Base-by-base conservation (phyloP, 2,329 filamentous ascomycete genomes). In the Seiridium cupressi region DNA sequence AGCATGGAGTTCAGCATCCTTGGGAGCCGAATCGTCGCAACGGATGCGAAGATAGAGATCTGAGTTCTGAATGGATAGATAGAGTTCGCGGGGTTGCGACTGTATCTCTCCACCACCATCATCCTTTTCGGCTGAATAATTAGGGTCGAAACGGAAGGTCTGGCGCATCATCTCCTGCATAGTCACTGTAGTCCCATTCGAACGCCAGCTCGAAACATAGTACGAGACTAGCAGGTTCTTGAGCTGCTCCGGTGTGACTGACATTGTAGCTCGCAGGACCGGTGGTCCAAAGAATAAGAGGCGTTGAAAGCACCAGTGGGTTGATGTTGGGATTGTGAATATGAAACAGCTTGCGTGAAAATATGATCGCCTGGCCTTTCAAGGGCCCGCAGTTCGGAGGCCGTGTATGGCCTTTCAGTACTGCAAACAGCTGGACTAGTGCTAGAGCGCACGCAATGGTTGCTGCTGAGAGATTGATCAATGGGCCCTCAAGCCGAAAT, bases 1-100 rank as follows among this genome's bases (percentile, higher is more conserved):
- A 40, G 53, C 48, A n/a, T 57, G 34, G 13, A 60, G n/a, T 31
- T 59, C 7, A 4, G 44, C 34, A 13, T 64, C 44, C 10, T 48
- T 32, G 1, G 51, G 36, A 10, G 36, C 36, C 4, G 51, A 42
- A 44, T 55, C 51, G 32, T 55, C 36, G 31, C 35, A 44, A 38
- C 36, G 11, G 8, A 55, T 7, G 8, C 38, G 36, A 11, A 55
- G 36, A 5, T 40, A 38, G 8, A 11, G 7, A 26, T 32, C 8
- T 5, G 36, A 9, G 18, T 13, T 8, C 8, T 36, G n/a, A 5
- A 3, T 10, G 10, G 51, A 9, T 4, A 44, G 5, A 18, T 32
- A 55, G 26, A 7, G 8, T 40, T 32, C 35, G 4, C 34, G 11
- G 11, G 49, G 10, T 11, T 53, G 31, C 8, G 11, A 8, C 34